These are phyloP conservation scores for Vairimorpha ceranae DNA, from an alignment of 371 early-diverging fungal genomes.

Conservation along the genomic window DNA sequence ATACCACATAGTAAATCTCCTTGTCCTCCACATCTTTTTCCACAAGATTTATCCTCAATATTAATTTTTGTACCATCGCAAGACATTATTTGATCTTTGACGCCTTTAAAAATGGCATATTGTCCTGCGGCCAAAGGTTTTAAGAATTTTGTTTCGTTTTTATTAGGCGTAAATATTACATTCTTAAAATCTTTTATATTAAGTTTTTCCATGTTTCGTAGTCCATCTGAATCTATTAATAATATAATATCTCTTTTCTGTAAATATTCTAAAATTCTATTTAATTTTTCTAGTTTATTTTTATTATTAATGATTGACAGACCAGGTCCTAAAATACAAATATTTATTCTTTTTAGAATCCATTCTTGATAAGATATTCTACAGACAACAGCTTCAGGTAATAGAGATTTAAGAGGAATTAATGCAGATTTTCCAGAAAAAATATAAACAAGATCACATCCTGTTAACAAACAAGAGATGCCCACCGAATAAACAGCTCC, in stretches of 20 bases:
- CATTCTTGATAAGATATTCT: slow-evolving; percentile 31
- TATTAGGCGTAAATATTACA: slow-evolving; percentile 58
- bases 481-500: slow-evolving; percentile 85
- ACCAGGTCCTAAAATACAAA: slow-evolving; percentile 58
- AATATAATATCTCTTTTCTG: slow-evolving; percentile 18
- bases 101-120: slow-evolving; percentile 76
- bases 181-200: slow-evolving; percentile 19
- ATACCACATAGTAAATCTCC: slow-evolving; percentile 87
- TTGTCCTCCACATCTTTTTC: slow-evolving; percentile 88
- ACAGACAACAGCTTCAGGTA: slow-evolving; percentile 53
- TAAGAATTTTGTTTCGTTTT: slow-evolving; percentile 40
- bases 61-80: not conserved
- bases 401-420: slow-evolving; percentile 67
- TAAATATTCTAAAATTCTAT: slow-evolving; percentile 38
- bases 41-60: slow-evolving; percentile 66
- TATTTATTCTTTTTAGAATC: slow-evolving; percentile 45
- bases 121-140: slow-evolving; percentile 65
- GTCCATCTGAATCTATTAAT: slow-evolving; percentile 59
- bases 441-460: slow-evolving; percentile 79
- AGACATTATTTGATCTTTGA: slow-evolving; percentile 67
- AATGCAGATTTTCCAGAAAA: slow-evolving; percentile 75
- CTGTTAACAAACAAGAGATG: slow-evolving; percentile 70
- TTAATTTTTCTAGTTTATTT: slow-evolving; percentile 21
- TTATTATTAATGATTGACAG: slow-evolving; percentile 25
- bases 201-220: slow-evolving; percentile 16